Base-by-base conservation (phyloP, 805 yeast species). In the Myxozyma sirexii region DNA sequence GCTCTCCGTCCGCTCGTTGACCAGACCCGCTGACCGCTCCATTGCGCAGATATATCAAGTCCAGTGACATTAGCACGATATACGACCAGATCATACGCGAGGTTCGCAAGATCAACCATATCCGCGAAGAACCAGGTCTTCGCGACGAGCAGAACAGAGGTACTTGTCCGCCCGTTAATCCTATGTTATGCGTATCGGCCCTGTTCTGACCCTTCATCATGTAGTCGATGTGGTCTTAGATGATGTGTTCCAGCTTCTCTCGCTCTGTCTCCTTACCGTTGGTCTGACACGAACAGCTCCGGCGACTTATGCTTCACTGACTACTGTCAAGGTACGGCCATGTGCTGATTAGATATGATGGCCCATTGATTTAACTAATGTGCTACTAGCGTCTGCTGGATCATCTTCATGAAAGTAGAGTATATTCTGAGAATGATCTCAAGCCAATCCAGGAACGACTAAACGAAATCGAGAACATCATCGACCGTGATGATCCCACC, bases 281-380 rank as follows among this genome's bases (percentile, higher is more conserved):
- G 99, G 99, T 2, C 78, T 90, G 67, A 87, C 88, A 48, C 86
- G 90, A 67, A 82, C 90, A 37, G 96, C 97, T 0, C 97, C 98
- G 0, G 97, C 97, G 3, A 89, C 97, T 0, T 94, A 88, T 74
- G 93, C 96, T 4, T 88, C 96, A 2, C 76, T 93, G 43, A 80
- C 91, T 43, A 90, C 98, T 0, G 96, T 94, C 38, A 61, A 63
- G 57, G 67, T 64, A 29, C 7, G 65, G 17, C n/a, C 21, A 24
- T 12, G n/a, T 47, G 8, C 38, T 21, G 6, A 29, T 29, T 29
- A 7, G 33, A 29, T 29, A 29, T 46, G 21, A 21, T 42, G 23
- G 21, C 33, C 13, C 17, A 29, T 26, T 4, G 21, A 29, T 7
- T 8, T n/a, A 12, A 10, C 49, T 45, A 1, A 37, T 46, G 2